Conservation (phyloP, 2,329 filamentous ascomycete species). For the Hypoxylon sp. region DNA sequence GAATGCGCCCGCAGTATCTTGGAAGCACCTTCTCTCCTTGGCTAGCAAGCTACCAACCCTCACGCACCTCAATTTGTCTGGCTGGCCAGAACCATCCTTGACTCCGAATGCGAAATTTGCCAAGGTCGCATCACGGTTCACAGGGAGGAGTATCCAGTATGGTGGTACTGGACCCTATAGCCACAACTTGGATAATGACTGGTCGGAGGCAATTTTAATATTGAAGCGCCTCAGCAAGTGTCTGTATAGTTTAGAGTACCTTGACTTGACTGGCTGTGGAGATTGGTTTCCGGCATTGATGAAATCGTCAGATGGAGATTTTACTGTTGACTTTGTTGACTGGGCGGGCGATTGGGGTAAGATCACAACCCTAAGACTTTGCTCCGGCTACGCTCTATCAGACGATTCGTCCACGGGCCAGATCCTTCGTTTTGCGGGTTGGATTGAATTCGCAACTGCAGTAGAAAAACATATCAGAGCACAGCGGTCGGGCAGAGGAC, state of each 20-base stretch:
- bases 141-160: constrained; percentile 64
- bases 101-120: constrained; percentile 68
- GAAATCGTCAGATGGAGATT: constrained; percentile 60
- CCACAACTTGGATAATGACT: constrained; percentile 71
- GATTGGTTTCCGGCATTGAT: constrained; percentile 69
- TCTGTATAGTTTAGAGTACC: constrained; percentile 71
- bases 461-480: constrained; percentile 65
- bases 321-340: constrained; percentile 60
- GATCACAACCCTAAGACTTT: constrained; percentile 62
- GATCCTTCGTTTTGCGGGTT: constrained; percentile 55
- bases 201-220: constrained; percentile 70
- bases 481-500: constrained; percentile 64
- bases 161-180: constrained; percentile 71
- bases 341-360: constrained; percentile 71
- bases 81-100: constrained; percentile 73
- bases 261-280: constrained; percentile 73
- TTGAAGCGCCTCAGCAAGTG: constrained; percentile 68
- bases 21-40: constrained; percentile 72
- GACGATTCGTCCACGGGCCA: constrained; percentile 57
- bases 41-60: constrained; percentile 67
- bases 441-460: constrained; percentile 57
- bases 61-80: constrained; percentile 73
- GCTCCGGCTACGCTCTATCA: constrained; percentile 60
- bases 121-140: constrained; percentile 62
- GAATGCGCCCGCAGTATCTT: constrained; percentile 61